Evolutionary conservation across 176 grass and related monocot genomes (phyloP).

Genomic region (Hordeum marinum): DNA sequence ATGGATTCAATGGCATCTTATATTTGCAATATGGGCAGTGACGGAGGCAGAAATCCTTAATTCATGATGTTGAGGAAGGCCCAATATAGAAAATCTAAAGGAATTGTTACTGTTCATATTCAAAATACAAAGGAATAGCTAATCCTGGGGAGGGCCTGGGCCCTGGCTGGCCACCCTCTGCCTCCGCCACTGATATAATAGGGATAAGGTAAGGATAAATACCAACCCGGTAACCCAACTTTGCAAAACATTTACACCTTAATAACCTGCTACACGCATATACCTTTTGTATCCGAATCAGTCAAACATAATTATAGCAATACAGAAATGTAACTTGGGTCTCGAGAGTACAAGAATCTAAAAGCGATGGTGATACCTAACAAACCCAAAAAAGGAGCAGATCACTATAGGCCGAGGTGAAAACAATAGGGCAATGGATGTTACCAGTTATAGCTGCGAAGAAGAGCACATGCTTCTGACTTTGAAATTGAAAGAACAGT

Average conservation of each 20-base stretch:
- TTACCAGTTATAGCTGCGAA: slow-evolving; percentile 90
- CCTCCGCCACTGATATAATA: background rate
- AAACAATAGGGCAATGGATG: background rate
- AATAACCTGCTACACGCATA: background rate
- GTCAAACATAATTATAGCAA: background rate
- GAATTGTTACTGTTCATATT: too few species aligned
- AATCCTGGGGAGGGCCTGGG: too few species aligned
- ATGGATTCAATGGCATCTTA: background rate
- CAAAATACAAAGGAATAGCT: too few species aligned
- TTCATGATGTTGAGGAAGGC: too few species aligned
- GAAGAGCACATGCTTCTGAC: slow-evolving; percentile 80
- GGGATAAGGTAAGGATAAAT: background rate
- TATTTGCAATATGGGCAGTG: background rate
- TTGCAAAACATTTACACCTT: slow-evolving; percentile 11
- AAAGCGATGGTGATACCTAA: background rate
- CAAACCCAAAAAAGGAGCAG: background rate
- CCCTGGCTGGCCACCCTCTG: too few species aligned
- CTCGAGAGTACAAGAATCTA: background rate
- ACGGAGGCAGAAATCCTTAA: too few species aligned
- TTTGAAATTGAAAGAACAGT: slow-evolving; percentile 91
- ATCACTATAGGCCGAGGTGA: background rate
- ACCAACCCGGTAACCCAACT: background rate
- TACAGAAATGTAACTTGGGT: background rate
- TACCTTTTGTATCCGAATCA: background rate
- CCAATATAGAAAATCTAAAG: too few species aligned